Base-by-base conservation (phyloP, 1,284 basidiomycete species). In the Ceratobasidium theobromae region DNA sequence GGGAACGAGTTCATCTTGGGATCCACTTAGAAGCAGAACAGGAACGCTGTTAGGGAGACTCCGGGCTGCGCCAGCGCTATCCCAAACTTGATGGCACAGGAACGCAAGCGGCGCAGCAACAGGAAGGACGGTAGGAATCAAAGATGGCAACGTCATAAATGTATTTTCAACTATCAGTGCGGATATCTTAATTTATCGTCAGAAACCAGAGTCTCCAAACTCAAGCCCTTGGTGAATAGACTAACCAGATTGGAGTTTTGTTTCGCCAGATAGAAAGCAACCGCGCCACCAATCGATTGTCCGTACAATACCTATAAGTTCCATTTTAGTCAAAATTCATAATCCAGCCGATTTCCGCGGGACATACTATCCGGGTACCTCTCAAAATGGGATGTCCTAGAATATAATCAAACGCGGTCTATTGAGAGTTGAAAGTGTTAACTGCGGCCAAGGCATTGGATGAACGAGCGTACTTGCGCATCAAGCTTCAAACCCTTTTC, bases 261-360 rank as follows among this genome's bases (percentile, higher is more conserved):
- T 65, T 86, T 88, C 0, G 91, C 91, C 3, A 97, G 86, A 75
- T 95, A 89, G 57, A 98, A 89, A 12, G 91, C 84, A 1, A 98
- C 95, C 0, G 95, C 95, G n/a, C 95, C 95, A 14, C 96, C 96
- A 30, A 99, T 93, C 5, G 91, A 95, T 76, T 98, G 96, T 0
- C 96, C 95, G 72, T 94, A 98, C 0, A 95, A 76, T 49, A 93
- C 79, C 67, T 25, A 69, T 60, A 21, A 28, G 28, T 21, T 16
- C 41, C 28, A 40, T 25, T 45, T 54, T 16, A 33, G 46, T 21
- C 16, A 16, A n/a, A 9, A n/a, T 32, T 16, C 16, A 38, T 16
- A 16, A 38, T 38, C 35, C 35, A 38, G 16, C 35, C 35, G 8
- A 38, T 6, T 8, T 38, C 8, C 35, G 35, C 25, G 54, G 33